phyloP scores from a whole-genome alignment of 164 flowering plant species.

The Vitis riparia region DNA sequence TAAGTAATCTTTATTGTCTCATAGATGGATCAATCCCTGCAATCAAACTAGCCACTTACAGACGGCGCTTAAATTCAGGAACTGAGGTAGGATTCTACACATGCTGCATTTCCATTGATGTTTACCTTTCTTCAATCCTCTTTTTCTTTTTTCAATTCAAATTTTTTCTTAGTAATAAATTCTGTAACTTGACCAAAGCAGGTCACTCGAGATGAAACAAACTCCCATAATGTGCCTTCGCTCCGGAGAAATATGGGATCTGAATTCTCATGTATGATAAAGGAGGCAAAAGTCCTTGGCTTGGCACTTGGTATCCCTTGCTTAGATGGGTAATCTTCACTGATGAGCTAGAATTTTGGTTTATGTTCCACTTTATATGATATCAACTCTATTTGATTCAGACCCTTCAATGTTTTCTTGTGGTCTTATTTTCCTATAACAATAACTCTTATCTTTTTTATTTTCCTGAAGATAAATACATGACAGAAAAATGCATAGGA shows the following conservation, averaged over 20 bases:
- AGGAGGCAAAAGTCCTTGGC: slow-evolving; percentile 83
- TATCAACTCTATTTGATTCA: background rate
- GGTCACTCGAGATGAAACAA: slow-evolving; percentile 47
- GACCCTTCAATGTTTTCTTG: background rate
- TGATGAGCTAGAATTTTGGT: background rate
- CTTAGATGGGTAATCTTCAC: slow-evolving; percentile 70
- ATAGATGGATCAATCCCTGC: slow-evolving; percentile 95
- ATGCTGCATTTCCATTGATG: background rate
- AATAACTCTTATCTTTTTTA: too few species aligned
- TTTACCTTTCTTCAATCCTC: background rate
- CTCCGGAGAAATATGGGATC: slow-evolving; percentile 81
- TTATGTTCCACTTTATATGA: background rate
- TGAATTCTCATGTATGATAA: slow-evolving; percentile 86
- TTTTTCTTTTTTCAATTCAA: background rate
- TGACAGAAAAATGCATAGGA: too few species aligned
- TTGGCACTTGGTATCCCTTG: slow-evolving; percentile 87
- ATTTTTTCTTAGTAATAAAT: background rate
- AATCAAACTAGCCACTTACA: slow-evolving; percentile 77
- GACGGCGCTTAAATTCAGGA: slow-evolving; percentile 62
- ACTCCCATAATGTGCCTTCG: slow-evolving; percentile 38
- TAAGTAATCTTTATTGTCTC: slow-evolving; percentile 5
- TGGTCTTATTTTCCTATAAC: background rate
- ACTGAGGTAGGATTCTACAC: slow-evolving; percentile 45
- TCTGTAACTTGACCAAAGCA: slow-evolving; percentile 22
- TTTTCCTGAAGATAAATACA: too few species aligned